Evolutionary conservation across 331 rosid genomes (phyloP), one percentile per base, ranked within the genome.

Genomic region (Stylosanthes scabra): DNA sequence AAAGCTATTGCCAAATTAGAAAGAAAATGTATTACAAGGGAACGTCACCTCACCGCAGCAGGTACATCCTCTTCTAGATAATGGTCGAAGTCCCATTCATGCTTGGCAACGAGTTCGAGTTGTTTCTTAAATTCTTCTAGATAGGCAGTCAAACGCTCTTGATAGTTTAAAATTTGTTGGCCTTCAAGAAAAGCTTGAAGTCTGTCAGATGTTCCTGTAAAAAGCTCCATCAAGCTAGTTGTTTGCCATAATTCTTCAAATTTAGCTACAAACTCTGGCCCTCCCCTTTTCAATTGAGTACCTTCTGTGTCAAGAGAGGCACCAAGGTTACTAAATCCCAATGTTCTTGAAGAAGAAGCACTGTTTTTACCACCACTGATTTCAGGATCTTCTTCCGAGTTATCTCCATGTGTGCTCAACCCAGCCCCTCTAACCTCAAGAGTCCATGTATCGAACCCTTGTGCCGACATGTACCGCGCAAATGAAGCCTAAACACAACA

Each of bases 401-500:
- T 83, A 59, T 67, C 72, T 62, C 81, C 74, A 12, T 51, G 44
- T 2, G 84, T 81, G 87, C 97, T 94, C 74, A 94, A 82, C 39
- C 98, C 98, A 61, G 89, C 75, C 25, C 98, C 98, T 54, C 98
- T 84, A 77, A 94, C 82, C 83, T 91, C 98, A 68, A 94, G 93
- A 80, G 77, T 85, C 98, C 98, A 94, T 2, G 98, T 88, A 82
- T 93, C 98, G 61, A 86, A 93, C 71, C 98, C 97, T 77, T 88
- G 86, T 1, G 80, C 78, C n/a, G 97, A 81, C 98, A 93, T 91
- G 83, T 69, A 82, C 64, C 97, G 91, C 0, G 93, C 97, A 84
- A 91, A 91, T 70, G 98, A 94, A 68, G 81, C 74, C 97, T 94
- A 82, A 50, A 80, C 79, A 69, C 68, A 82, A 71, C 66, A 20